Conservation (phyloP, 352 stramenopile genomes). For the Phytopythium chamaehyphon region DNA sequence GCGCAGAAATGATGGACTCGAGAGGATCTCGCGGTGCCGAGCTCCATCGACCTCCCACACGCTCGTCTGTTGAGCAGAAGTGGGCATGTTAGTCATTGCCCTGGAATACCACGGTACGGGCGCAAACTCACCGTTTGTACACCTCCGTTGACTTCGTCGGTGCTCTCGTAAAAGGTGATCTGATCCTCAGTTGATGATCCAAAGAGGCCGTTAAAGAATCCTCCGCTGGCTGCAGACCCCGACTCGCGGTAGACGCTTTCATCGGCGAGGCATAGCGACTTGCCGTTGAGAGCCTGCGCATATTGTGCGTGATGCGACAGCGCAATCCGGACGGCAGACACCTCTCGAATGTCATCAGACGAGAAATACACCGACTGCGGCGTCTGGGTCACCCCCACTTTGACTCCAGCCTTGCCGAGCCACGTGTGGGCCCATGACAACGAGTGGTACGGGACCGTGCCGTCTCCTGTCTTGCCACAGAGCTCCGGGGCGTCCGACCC, state of each 20-base stretch:
- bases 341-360: slow-evolving; percentile 39
- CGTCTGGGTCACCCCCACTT: slow-evolving; percentile 64
- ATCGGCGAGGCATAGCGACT: slow-evolving; percentile 33
- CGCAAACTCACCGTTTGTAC: slow-evolving; percentile 26
- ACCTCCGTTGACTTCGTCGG: slow-evolving; percentile 18
- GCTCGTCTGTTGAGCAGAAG: slow-evolving; percentile 39
- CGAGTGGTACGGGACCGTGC: slow-evolving; percentile 76
- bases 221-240: neutral
- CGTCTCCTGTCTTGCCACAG: slow-evolving; percentile 73
- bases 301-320: slow-evolving; percentile 63
- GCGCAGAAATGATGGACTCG: slow-evolving; percentile 62
- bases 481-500: slow-evolving; percentile 22
- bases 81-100: neutral
- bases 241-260: slow-evolving; percentile 4
- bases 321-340: slow-evolving; percentile 38
- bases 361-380: slow-evolving; percentile 77
- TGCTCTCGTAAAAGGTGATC: slow-evolving; percentile 77
- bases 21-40: slow-evolving; percentile 68
- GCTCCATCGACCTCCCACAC: slow-evolving; percentile 81
- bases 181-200: slow-evolving; percentile 39
- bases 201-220: slow-evolving; percentile 70
- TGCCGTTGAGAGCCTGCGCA: slow-evolving; percentile 28
- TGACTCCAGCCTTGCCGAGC: slow-evolving; percentile 38
- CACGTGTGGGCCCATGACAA: slow-evolving; percentile 77
- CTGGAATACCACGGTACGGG: neutral